Conservation (phyloP, 441 rosid genomes). For the California macrophylla region DNA sequence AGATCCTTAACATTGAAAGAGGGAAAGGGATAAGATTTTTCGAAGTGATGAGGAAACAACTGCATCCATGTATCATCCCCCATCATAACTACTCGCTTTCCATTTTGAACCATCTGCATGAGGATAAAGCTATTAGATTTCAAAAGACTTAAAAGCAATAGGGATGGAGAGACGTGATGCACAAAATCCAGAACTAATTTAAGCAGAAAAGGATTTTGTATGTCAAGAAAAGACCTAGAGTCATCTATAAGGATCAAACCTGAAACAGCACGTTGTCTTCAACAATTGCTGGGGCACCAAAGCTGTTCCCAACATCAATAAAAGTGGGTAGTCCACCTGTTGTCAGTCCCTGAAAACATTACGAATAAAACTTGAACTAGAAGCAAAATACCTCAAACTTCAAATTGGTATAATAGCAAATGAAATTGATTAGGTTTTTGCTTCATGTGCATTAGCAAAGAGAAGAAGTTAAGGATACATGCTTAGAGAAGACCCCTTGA, state of each 20-base stretch:
- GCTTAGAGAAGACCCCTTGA: constrained; percentile 3
- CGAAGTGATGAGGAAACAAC: constrained; percentile 81
- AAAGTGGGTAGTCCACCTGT: constrained; percentile 96
- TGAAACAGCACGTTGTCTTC: constrained; percentile 82
- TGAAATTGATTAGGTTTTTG: neutral
- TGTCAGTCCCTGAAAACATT: constrained; percentile 59
- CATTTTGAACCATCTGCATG: constrained; percentile 58
- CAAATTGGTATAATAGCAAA: neutral
- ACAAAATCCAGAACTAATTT: neutral
- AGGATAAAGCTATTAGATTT: constrained; percentile 9
- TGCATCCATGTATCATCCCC: constrained; percentile 96
- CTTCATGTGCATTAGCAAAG: neutral
- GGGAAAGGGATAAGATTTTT: constrained; percentile 74
- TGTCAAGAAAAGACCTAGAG: neutral
- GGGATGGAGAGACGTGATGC: neutral
- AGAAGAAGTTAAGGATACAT: neutral
- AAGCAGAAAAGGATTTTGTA: neutral
- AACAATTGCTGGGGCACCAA: constrained; percentile 90
- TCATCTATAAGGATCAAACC: constrained; percentile 25
- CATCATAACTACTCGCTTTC: constrained; percentile 86
- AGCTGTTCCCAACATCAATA: constrained; percentile 86
- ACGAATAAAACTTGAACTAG: neutral
- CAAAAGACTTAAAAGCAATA: neutral
- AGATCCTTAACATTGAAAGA: constrained; percentile 94
- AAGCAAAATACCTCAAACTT: neutral